A percentile compares a stretch with the other conserved stretches of the same genome.
phyloP scores from a whole-genome alignment of 257 asterid genomes.

The Nicotiana paniculata region DNA sequence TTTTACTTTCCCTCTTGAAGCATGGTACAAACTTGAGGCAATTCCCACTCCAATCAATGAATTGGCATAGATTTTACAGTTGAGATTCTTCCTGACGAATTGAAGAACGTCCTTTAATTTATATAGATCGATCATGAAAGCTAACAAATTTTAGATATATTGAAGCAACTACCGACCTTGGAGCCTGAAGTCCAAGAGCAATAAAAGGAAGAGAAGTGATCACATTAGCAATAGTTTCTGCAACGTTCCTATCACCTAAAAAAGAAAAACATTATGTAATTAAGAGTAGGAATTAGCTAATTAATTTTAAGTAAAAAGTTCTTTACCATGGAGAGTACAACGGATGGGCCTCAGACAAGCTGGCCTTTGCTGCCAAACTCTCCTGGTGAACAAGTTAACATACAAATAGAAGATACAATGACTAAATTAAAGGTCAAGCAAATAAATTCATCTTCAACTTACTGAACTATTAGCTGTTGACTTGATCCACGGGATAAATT shows the following conservation, averaged over 20 bases:
- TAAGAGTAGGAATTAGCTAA: not conserved
- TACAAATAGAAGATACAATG: constrained; percentile 1
- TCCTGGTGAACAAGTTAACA: constrained; percentile 35
- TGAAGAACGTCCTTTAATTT: not conserved
- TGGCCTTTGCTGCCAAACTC: constrained; percentile 76
- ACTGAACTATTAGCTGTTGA: constrained; percentile 42
- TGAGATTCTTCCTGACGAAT: constrained; percentile 55
- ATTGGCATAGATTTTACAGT: constrained; percentile 71
- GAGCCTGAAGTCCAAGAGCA: constrained; percentile 72
- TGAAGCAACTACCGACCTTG: constrained; percentile 35
- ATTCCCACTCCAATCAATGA: constrained; percentile 89
- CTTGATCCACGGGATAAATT: constrained; percentile 29
- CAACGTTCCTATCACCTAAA: constrained; percentile 56
- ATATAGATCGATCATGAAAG: not conserved
- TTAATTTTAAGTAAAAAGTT: not conserved
- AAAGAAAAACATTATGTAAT: not conserved
- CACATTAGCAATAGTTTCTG: constrained; percentile 67
- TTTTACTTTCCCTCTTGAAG: constrained; percentile 68
- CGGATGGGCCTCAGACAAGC: constrained; percentile 72
- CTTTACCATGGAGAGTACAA: constrained; percentile 48
- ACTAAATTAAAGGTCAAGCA: not conserved
- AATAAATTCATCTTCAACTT: constrained; percentile 25
- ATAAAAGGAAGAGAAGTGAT: constrained; percentile 86
- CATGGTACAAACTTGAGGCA: constrained; percentile 74
- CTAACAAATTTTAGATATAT: too few species aligned